phyloP scores from a whole-genome alignment of 1,284 basidiomycete species.

The Phellopilus nigrolimitatus region DNA sequence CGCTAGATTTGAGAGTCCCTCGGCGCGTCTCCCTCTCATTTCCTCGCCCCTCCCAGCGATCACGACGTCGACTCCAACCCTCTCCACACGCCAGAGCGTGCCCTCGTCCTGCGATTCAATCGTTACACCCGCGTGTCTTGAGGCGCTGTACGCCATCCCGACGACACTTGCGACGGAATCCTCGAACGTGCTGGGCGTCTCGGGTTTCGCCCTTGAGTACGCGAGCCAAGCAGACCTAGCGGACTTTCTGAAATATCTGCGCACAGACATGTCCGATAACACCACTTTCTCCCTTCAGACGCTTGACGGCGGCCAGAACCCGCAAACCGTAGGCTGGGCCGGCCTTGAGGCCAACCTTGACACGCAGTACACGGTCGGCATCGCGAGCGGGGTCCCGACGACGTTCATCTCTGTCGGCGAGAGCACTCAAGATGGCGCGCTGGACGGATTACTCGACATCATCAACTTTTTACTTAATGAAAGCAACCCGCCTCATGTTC shows the following conservation, averaged over 20 bases:
- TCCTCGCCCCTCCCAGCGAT: conserved; percentile 8
- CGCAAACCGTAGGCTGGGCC: conserved; percentile 21
- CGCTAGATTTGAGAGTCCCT: conserved; percentile 17
- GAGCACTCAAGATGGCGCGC: conserved; percentile 19
- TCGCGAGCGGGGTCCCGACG: conserved; percentile 24
- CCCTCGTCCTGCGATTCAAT: conserved; percentile 17
- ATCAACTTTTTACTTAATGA: conserved; percentile 29
- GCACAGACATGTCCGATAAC: conserved; percentile 21
- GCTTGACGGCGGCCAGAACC: conserved; percentile 24
- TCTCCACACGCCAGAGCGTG: conserved; percentile 10
- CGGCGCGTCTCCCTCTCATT: conserved; percentile 13
- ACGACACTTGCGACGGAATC: conserved; percentile 20
- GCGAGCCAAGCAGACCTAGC: conserved; percentile 22
- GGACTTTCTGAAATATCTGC: conserved; percentile 12
- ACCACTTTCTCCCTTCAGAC: conserved; percentile 21
- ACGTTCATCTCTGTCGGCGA: conserved; percentile 25
- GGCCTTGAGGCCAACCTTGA: conserved; percentile 33
- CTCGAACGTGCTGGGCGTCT: conserved; percentile 21
- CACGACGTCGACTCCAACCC: conserved; percentile 1
- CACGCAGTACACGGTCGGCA: conserved; percentile 35
- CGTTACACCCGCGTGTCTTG: conserved; percentile 22
- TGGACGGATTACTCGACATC: conserved; percentile 31
- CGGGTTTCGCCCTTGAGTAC: conserved; percentile 24
- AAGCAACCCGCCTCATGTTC: conserved; percentile 26
- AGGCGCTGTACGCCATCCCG: conserved; percentile 23